Conservation (phyloP, 176 grass and related monocot genomes). For the Chrysopogon serrulatus region DNA sequence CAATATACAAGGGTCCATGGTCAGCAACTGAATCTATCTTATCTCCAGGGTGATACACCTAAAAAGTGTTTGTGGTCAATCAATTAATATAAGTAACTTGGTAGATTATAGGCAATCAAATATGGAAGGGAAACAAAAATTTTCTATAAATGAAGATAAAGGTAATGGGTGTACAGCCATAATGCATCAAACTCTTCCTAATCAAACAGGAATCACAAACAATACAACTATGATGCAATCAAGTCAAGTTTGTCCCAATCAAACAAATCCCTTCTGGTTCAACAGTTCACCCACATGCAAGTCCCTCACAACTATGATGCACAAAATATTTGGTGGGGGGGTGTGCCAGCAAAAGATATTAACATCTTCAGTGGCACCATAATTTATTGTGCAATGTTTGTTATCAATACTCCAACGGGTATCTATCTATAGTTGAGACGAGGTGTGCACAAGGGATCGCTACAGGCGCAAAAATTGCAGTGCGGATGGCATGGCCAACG, state of each 20-base stretch:
- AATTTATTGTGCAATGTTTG: background rate
- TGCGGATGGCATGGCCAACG: no score
- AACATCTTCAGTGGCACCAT: background rate
- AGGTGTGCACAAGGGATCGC: background rate
- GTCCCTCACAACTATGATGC: background rate
- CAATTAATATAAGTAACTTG: background rate
- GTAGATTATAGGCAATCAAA: background rate
- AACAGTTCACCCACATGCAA: background rate
- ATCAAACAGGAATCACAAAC: background rate
- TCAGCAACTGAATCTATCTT: conserved; percentile 53
- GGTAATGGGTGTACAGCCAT: background rate
- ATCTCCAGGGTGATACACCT: conserved; percentile 52
- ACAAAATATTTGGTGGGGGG: background rate
- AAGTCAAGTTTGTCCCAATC: background rate
- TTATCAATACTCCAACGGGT: background rate
- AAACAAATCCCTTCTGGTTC: background rate
- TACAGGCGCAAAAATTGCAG: background rate
- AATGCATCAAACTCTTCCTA: background rate
- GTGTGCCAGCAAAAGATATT: background rate
- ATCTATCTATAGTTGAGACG: background rate
- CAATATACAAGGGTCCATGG: conserved; percentile 40
- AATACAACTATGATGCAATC: background rate
- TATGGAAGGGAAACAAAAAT: background rate
- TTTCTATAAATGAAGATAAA: background rate
- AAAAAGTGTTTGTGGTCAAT: background rate